Percentiles rank a stretch among this genome's conserved stretches.
These are phyloP conservation scores for Primulina huaijiensis DNA, from an alignment of 257 asterid species.

Conservation along the genomic window DNA sequence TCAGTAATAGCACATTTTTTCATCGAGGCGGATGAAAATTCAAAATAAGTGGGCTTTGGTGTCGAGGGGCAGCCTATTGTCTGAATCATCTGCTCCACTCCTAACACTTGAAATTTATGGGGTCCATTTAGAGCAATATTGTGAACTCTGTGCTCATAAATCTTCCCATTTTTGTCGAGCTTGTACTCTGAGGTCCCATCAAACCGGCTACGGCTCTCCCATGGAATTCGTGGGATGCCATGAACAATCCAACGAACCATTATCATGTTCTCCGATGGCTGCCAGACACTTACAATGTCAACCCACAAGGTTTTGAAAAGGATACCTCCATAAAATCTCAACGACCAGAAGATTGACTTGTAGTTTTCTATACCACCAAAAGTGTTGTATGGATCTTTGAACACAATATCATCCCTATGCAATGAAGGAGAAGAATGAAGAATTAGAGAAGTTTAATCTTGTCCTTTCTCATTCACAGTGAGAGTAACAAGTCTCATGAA, in stretches of 20 bases:
- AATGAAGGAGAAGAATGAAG: slow-evolving; percentile 12
- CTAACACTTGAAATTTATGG: slow-evolving; percentile 59
- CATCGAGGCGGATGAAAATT: slow-evolving; percentile 43
- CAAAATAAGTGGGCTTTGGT: slow-evolving; percentile 87
- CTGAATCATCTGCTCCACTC: slow-evolving; percentile 67
- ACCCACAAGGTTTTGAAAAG: slow-evolving; percentile 79
- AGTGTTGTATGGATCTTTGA: slow-evolving; percentile 81
- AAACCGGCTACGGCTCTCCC: slow-evolving; percentile 92
- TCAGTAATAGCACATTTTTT: slow-evolving; percentile 29
- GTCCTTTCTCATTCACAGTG: neutral
- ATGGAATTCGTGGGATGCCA: slow-evolving; percentile 83
- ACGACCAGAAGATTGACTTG: slow-evolving; percentile 81
- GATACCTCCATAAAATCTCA: slow-evolving; percentile 74
- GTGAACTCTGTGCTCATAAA: slow-evolving; percentile 91
- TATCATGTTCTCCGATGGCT: slow-evolving; percentile 81
- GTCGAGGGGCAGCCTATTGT: slow-evolving; percentile 74
- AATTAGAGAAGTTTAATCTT: slow-evolving; percentile 8
- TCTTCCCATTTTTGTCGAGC: slow-evolving; percentile 90
- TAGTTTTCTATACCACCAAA: slow-evolving; percentile 79
- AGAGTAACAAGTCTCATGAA: neutral
- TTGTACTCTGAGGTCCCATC: slow-evolving; percentile 98
- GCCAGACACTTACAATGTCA: slow-evolving; percentile 94
- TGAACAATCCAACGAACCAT: slow-evolving; percentile 94
- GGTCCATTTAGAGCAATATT: slow-evolving; percentile 81
- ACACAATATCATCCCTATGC: slow-evolving; percentile 77